phyloP scores from a whole-genome alignment of 345 rosid genomes.

The Dimocarpus longan region DNA sequence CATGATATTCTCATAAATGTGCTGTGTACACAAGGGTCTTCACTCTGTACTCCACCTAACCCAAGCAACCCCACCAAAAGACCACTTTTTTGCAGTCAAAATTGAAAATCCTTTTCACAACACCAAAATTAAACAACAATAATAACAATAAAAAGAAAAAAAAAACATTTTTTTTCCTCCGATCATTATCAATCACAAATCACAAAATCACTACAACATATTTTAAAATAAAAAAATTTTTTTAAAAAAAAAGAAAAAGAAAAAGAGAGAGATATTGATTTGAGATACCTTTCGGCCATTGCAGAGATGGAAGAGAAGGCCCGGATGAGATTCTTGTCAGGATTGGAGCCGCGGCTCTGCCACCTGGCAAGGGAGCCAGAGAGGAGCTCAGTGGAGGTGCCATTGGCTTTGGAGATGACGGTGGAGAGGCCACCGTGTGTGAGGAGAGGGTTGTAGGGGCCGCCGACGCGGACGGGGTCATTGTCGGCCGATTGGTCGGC shows the following conservation, averaged over 20 bases:
- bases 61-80: too few relatives aligned
- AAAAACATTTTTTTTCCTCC: too few relatives aligned
- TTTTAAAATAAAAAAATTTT: too few relatives aligned
- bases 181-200: not conserved
- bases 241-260: not conserved
- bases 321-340: slow-evolving; percentile 37
- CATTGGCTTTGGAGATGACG: slow-evolving; percentile 38
- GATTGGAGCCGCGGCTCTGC: slow-evolving; percentile 43
- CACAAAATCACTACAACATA: not conserved
- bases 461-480: slow-evolving; percentile 55
- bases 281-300: slow-evolving; percentile 44
- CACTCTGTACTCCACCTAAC: too few relatives aligned
- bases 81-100: too few relatives aligned
- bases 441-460: slow-evolving; percentile 45
- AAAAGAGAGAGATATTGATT: too few relatives aligned
- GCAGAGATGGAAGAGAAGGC: slow-evolving; percentile 47
- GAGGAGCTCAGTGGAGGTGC: slow-evolving; percentile 4
- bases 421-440: slow-evolving; percentile 45
- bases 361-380: slow-evolving; percentile 42
- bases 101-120: too few relatives aligned
- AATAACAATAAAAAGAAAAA: too few relatives aligned
- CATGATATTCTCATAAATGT: too few relatives aligned
- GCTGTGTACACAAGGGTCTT: too few relatives aligned
- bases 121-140: too few relatives aligned
- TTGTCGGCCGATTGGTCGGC: slow-evolving; percentile 38